Base-by-base conservation (phyloP, 306 rosid species). In the Citrullus mucosospermus region DNA sequence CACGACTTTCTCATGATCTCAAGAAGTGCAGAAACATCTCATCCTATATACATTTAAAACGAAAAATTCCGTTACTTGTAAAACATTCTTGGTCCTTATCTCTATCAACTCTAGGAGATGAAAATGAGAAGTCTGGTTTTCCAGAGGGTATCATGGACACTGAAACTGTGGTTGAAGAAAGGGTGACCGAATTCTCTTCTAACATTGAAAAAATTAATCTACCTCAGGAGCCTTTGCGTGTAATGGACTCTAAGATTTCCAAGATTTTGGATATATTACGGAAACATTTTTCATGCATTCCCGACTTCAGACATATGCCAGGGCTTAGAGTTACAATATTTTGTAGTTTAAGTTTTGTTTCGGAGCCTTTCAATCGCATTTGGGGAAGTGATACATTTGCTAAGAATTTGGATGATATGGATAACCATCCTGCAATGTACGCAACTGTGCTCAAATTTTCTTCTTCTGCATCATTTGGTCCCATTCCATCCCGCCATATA, bases 1-100 rank as follows among this genome's bases (percentile, higher is more conserved):
- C 96, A 46, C 93, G 85, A 56, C 80, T 88, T 79, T 85, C 91
- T 82, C 86, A 86, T 44, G 86, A 85, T 84, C 86, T 92, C 81
- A 95, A 89, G 85, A 86, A 87, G 55, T 78, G 82, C 34, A 87
- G 79, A 84, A 86, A 87, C 79, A 68, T 92, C 81, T 77, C 97
- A 77, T 88, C 91, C 14, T 91, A 88, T 82, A 85, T 95, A 78
- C 91, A 95, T 89, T 85, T 95, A 30, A 91, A 89, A 84, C 93
- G 98, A 17, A 48, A 85, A 77, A 80, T 50, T 72, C 91, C 91
- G 16, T 87, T 92, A 75, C 93, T 90, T 67, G 93, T 89, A 77
- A 91, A 92, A 83, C 98, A 94, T 65, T 89, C 91, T 81, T 94
- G 98, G 98, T 94, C 95, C 74, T 76, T 94, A 86, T 89, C 98